phyloP scores from a whole-genome alignment of 2,329 filamentous ascomycete species.

The Botrytis hyacinthi region DNA sequence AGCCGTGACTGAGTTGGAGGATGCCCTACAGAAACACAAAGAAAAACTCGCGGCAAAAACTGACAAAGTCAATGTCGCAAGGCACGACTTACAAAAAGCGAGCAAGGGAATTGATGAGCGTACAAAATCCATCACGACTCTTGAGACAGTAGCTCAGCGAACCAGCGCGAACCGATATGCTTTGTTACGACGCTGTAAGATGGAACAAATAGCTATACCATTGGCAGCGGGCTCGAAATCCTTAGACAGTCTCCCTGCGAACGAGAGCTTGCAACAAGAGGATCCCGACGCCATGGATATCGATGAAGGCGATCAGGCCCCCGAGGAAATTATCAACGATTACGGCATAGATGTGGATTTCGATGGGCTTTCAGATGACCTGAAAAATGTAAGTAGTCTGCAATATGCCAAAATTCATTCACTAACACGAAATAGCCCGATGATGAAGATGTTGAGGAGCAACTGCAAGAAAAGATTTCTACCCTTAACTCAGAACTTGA shows the following conservation, averaged over 20 bases:
- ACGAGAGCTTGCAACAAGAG: slow-evolving; percentile 72
- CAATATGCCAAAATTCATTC: slow-evolving; percentile 35
- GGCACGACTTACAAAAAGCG: slow-evolving; percentile 76
- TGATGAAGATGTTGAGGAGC: slow-evolving; percentile 69
- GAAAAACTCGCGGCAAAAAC: slow-evolving; percentile 65
- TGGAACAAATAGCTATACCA: slow-evolving; percentile 89
- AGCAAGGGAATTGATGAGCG: slow-evolving; percentile 78
- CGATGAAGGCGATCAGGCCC: slow-evolving; percentile 67
- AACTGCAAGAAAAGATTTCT: slow-evolving; percentile 74
- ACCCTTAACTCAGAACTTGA: slow-evolving; percentile 76
- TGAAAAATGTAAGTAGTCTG: slow-evolving; percentile 66
- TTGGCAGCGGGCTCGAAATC: slow-evolving; percentile 66
- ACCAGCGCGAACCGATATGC: slow-evolving; percentile 82
- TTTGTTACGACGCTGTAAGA: slow-evolving; percentile 81
- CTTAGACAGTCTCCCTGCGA: slow-evolving; percentile 82
- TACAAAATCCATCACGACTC: slow-evolving; percentile 69
- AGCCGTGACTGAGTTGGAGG: slow-evolving; percentile 72
- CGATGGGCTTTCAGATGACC: slow-evolving; percentile 73
- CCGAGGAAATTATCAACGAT: slow-evolving; percentile 71
- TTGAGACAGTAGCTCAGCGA: slow-evolving; percentile 85
- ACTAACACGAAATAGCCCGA: slow-evolving; percentile 52
- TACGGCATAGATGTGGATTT: slow-evolving; percentile 93
- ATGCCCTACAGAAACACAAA: slow-evolving; percentile 68
- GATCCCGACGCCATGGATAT: slow-evolving; percentile 92
- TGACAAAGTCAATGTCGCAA: slow-evolving; percentile 74